Evolutionary conservation across 345 rosid species (phyloP).

Genomic region (Citrus sp.): DNA sequence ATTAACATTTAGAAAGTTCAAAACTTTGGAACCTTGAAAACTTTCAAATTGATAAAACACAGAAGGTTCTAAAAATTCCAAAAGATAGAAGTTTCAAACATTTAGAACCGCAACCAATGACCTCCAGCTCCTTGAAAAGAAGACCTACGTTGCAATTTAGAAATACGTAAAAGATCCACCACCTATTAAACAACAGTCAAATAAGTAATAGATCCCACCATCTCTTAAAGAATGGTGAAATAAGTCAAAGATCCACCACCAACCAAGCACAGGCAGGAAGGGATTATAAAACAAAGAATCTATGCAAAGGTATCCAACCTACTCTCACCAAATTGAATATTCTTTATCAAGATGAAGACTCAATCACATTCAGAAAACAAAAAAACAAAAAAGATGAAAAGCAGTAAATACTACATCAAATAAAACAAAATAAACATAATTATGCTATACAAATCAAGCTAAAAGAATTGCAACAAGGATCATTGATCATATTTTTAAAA

Average conservation of each 20-base stretch:
- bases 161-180: constrained; percentile 5
- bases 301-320: background rate
- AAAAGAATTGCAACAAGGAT: background rate
- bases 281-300: background rate
- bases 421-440: background rate
- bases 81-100: background rate
- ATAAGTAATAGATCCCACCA: constrained; percentile 9
- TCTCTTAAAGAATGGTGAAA: background rate
- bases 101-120: background rate
- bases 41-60: background rate
- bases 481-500: background rate
- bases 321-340: constrained; percentile 8
- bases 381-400: background rate
- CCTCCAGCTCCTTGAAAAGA: background rate
- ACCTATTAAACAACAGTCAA: constrained; percentile 10
- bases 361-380: background rate
- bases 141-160: background rate
- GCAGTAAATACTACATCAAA: background rate
- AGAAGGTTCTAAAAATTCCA: background rate
- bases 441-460: background rate
- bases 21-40: background rate
- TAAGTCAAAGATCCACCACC: constrained; percentile 15
- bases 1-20: background rate
- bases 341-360: constrained; percentile 10
- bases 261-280: background rate